Evolutionary conservation across 805 yeast species (phyloP).

Genomic region (Sugiyamaella lignohabitans): DNA sequence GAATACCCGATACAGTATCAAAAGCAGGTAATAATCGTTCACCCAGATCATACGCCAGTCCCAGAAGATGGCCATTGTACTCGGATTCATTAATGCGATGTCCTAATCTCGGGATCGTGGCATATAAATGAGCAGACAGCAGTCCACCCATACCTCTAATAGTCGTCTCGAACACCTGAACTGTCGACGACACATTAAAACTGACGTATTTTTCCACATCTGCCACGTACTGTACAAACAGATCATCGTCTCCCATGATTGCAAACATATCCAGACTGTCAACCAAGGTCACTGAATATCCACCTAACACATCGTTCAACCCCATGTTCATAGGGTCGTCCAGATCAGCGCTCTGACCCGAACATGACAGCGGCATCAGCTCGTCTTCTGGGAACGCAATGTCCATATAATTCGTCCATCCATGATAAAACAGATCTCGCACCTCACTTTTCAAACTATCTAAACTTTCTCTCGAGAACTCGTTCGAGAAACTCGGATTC

Average conservation of each 20-base stretch:
- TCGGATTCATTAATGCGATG: constrained; percentile 31
- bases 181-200: constrained; percentile 57
- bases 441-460: constrained; percentile 38
- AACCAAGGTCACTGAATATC: constrained; percentile 67
- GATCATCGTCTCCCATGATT: constrained; percentile 56
- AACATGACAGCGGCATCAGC: constrained; percentile 66
- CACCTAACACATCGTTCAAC: constrained; percentile 80
- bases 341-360: constrained; percentile 59
- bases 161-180: constrained; percentile 79
- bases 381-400: constrained; percentile 77
- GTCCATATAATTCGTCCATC: constrained; percentile 61
- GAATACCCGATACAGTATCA: constrained; percentile 54
- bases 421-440: constrained; percentile 57
- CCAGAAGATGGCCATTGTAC: constrained; percentile 72
- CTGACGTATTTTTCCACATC: constrained; percentile 36
- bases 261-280: constrained; percentile 78
- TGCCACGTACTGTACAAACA: constrained; percentile 43
- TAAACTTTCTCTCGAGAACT: constrained; percentile 1
- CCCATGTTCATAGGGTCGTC: constrained; percentile 46
- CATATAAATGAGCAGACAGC: constrained; percentile 69
- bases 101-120: constrained; percentile 44
- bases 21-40: constrained; percentile 64
- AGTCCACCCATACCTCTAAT: constrained; percentile 81
- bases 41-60: constrained; percentile 71
- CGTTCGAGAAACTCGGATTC: neutral